These are phyloP conservation scores for Mortierella sp. DNA, from an alignment of 371 early-diverging fungal genomes.

Conservation along the genomic window DNA sequence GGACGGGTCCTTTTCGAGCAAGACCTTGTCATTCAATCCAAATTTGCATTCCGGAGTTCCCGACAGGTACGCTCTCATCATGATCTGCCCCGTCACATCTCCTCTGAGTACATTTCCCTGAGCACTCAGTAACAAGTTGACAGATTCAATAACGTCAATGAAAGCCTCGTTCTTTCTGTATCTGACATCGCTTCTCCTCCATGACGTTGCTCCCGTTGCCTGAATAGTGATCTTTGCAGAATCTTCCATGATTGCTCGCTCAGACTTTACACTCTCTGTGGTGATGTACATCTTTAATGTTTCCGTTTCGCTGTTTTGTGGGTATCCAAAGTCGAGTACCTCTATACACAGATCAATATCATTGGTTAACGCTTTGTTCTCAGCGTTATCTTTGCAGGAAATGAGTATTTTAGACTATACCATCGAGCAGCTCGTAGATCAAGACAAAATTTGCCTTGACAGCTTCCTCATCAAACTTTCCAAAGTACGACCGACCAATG, in stretches of 20 bases:
- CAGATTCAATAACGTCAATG: conserved; percentile 91
- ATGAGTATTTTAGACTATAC: conserved; percentile 57
- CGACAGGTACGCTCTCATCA: conserved; percentile 81
- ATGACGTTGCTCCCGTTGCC: conserved; percentile 91
- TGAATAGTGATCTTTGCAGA: conserved; percentile 91
- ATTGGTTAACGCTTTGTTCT: not conserved
- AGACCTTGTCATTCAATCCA: conserved; percentile 86
- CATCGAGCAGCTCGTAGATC: conserved; percentile 93
- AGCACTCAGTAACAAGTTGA: conserved; percentile 85
- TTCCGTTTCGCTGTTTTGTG: conserved; percentile 91
- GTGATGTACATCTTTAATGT: conserved; percentile 92
- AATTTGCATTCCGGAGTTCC: conserved; percentile 89
- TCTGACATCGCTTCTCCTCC: conserved; percentile 91
- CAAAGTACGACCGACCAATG: conserved; percentile 87
- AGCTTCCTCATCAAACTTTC: conserved; percentile 89
- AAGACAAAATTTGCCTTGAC: conserved; percentile 93
- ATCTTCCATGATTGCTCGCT: conserved; percentile 75
- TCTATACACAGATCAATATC: conserved; percentile 60
- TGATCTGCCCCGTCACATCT: conserved; percentile 76
- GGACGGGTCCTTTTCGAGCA: conserved; percentile 79
- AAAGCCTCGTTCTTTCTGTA: conserved; percentile 93
- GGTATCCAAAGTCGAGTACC: conserved; percentile 93
- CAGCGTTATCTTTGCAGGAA: too few species aligned
- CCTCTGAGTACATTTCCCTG: conserved; percentile 76
- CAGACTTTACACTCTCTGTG: conserved; percentile 87